These are phyloP conservation scores for Phyllachora maydis DNA, from an alignment of 2,329 filamentous ascomycete genomes.

Conservation along the genomic window DNA sequence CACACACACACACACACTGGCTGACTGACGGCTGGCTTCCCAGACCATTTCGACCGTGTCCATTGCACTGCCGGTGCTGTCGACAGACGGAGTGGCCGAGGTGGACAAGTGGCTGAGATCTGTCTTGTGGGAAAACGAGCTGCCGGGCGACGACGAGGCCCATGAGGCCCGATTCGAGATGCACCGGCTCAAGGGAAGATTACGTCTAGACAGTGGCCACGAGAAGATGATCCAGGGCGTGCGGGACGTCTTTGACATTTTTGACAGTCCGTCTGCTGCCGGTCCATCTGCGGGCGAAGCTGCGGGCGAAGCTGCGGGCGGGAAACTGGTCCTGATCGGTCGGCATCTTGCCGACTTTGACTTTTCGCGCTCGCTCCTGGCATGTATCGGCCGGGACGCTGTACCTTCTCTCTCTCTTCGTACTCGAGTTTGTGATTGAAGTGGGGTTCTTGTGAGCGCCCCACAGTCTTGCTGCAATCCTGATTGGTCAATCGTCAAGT, in stretches of 20 bases:
- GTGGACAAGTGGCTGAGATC: conserved; percentile 70
- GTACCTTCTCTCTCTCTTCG: too few relatives aligned
- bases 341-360: conserved; percentile 27
- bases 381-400: too few relatives aligned
- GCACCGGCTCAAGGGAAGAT: conserved; percentile 68
- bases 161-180: conserved; percentile 43
- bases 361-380: too few relatives aligned
- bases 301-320: too few relatives aligned
- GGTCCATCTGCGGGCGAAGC: conserved; percentile 6
- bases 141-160: conserved; percentile 23
- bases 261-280: conserved; percentile 29
- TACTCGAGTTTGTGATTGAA: too few relatives aligned
- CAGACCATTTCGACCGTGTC: conserved; percentile 72
- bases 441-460: too few relatives aligned
- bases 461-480: too few relatives aligned
- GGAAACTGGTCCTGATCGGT: conserved; percentile 47
- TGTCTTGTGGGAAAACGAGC: conserved; percentile 59
- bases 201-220: conserved; percentile 42
- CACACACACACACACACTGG: too few relatives aligned
- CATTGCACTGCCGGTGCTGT: conserved; percentile 42
- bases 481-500: too few relatives aligned
- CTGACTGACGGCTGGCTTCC: conserved; percentile 6
- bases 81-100: conserved; percentile 29
- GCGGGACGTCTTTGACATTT: conserved; percentile 79
- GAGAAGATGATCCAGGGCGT: conserved; percentile 78